Evolutionary conservation across 805 yeast species (phyloP).

Genomic region (Ogataea neopini): DNA sequence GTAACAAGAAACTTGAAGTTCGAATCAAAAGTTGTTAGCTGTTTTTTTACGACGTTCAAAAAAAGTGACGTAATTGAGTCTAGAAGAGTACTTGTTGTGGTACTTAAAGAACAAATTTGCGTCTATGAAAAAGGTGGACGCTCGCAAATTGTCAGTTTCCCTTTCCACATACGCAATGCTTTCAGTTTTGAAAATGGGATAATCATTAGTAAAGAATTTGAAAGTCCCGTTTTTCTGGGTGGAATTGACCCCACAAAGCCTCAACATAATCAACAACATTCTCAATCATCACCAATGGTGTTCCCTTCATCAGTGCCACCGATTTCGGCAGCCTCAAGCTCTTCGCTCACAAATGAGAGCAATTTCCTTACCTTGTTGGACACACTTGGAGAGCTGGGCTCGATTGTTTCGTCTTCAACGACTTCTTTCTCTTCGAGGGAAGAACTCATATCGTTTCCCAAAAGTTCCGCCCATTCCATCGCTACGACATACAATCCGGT

Average conservation of each 20-base stretch:
- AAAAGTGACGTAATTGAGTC: constrained; percentile 12
- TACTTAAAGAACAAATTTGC: constrained; percentile 59
- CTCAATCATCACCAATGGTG: constrained; percentile 8
- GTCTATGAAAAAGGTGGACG: constrained; percentile 64
- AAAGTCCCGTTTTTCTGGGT: constrained; percentile 11
- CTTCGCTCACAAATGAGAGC: constrained; percentile 23
- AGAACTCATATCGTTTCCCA: constrained; percentile 56
- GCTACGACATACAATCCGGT: constrained; percentile 57
- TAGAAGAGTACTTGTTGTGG: constrained; percentile 55
- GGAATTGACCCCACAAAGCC: constrained; percentile 4
- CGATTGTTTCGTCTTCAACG: constrained; percentile 68
- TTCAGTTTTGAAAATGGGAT: constrained; percentile 70
- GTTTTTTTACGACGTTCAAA: constrained; percentile 60
- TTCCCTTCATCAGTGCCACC: constrained; percentile 17
- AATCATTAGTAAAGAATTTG: constrained; percentile 36
- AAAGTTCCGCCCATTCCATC: constrained; percentile 39
- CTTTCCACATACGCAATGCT: constrained; percentile 62
- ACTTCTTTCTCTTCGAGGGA: constrained; percentile 62
- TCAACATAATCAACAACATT: background rate
- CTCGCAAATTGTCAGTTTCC: constrained; percentile 61
- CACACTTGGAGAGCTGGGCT: constrained; percentile 73
- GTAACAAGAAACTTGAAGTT: constrained; percentile 50
- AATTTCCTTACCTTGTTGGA: constrained; percentile 68
- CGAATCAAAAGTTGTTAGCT: constrained; percentile 53
- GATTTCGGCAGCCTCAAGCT: constrained; percentile 17